Conservation (phyloP, 441 rosid genomes). For the Euphorbia corollata region DNA sequence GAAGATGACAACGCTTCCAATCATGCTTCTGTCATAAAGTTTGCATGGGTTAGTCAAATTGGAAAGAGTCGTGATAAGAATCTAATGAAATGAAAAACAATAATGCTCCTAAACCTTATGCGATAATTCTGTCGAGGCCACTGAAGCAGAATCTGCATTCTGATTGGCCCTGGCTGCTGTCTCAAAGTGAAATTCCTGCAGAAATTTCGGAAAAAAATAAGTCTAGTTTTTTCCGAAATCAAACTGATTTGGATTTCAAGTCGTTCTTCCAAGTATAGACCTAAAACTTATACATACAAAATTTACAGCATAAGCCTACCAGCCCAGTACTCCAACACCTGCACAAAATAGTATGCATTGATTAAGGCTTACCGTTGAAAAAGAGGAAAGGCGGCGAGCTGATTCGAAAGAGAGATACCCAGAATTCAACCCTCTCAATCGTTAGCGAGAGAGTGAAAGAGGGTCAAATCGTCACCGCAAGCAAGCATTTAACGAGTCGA, state of each 20-base stretch:
- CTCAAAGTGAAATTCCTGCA: constrained; percentile 84
- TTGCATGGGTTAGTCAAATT: background rate
- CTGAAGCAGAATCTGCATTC: constrained; percentile 70
- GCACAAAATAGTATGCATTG: constrained; percentile 18
- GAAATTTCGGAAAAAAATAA: constrained; percentile 17
- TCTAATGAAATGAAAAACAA: background rate
- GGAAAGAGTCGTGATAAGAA: constrained; percentile 5
- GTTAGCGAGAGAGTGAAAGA: too few relatives aligned
- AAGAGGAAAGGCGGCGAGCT: too few relatives aligned
- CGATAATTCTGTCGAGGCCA: constrained; percentile 65
- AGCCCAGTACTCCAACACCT: constrained; percentile 90
- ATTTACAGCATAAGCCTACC: constrained; percentile 98
- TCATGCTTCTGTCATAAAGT: constrained; percentile 38
- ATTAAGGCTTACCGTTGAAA: too few relatives aligned
- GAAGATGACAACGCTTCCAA: constrained; percentile 47
- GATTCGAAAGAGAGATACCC: too few relatives aligned
- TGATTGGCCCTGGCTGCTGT: constrained; percentile 75
- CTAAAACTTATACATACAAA: constrained; percentile 95
- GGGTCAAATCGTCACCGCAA: too few relatives aligned
- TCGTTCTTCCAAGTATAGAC: constrained; percentile 25
- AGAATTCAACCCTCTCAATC: too few relatives aligned
- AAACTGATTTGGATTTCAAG: background rate
- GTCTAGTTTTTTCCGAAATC: background rate
- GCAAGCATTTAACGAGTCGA: too few relatives aligned
- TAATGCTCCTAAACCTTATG: constrained; percentile 45